Evolutionary conservation across 805 yeast species (phyloP), one percentile per base, ranked within the genome.

Genomic region (Monosporozyma yasuniensis): DNA sequence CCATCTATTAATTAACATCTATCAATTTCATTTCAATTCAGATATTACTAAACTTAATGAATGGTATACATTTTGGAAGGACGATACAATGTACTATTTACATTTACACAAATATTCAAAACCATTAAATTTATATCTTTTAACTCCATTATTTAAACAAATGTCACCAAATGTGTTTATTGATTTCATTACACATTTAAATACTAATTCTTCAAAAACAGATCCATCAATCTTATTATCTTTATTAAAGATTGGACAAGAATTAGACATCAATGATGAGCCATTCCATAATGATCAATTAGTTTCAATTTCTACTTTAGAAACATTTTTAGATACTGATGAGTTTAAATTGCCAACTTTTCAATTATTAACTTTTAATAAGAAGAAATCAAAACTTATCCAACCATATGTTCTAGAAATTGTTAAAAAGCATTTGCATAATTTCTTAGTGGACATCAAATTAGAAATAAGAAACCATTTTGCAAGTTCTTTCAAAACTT

Each of bases 401-500:
- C 72, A 78, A 0, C 46, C 66, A 0, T 62, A 62, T 23, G 70
- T 78, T 0, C 76, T 76, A 50, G 68, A 70, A 0, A 57, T 77
- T 1, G 55, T 89, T 0, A 56, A 65, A 37, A 61, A 69, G 0
- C 66, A 74, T 28, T 58, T 83, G 4, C 77, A 76, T 28, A 66
- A 75, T 3, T 73, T 82, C 53, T 74, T 84, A 50, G 71, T 76
- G n/a, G 95, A 86, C 51, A 71, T 77, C 18, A 80, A 83, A 50
- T 72, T 87, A 14, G 90, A 84, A 52, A 72, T 78, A 0, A 72
- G 96, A 59, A 82, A 81, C 54, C 81, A 78, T 44, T 79, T 86
- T 47, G 71, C 73, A 25, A 80, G 91, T 2, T 59, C 78, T 16
- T 65, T 89, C 50, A 75, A 83, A 49, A 79, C 75, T 50, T 81